These are phyloP conservation scores for Nothomitra cinnamomea DNA, from an alignment of 2,329 filamentous ascomycete species.

Conservation along the genomic window DNA sequence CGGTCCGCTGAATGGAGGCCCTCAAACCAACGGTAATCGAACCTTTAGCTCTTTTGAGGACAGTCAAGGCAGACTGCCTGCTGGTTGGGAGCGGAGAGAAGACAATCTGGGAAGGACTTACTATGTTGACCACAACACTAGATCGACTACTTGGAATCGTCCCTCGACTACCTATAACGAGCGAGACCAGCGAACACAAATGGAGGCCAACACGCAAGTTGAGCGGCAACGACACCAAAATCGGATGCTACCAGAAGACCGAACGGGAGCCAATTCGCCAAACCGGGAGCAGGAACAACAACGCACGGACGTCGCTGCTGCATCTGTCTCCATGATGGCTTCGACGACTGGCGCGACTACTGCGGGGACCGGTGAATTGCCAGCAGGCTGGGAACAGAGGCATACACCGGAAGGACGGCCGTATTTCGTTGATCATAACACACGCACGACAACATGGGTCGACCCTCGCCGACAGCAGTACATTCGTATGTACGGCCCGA, in stretches of 20 bases:
- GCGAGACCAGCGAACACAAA: conserved; percentile 56
- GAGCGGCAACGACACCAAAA: conserved; percentile 91
- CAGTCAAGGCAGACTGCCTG: conserved; percentile 76
- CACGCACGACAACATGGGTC: conserved; percentile 94
- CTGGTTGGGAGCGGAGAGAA: conserved; percentile 90
- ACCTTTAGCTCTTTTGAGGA: conserved; percentile 90
- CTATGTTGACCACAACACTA: conserved; percentile 94
- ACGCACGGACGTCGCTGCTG: conserved; percentile 20
- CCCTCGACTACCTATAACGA: conserved; percentile 66
- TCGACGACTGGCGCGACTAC: conserved; percentile 66
- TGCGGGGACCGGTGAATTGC: conserved; percentile 84
- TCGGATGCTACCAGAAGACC: conserved; percentile 85
- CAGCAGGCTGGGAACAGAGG: conserved; percentile 89
- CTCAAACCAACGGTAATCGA: conserved; percentile 18
- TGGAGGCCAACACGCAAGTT: conserved; percentile 81
- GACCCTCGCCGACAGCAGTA: conserved; percentile 95
- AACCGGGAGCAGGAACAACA: conserved; percentile 39
- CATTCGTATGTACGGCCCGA: conserved; percentile 94
- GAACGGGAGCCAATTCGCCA: conserved; percentile 84
- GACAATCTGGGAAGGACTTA: conserved; percentile 92
- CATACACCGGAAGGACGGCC: conserved; percentile 87
- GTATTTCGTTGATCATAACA: conserved; percentile 98
- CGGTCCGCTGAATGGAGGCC: conserved; percentile 12
- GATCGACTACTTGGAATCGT: conserved; percentile 90
- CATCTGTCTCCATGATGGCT: conserved; percentile 71